These are phyloP conservation scores for Blepharisma undulans DNA, from an alignment of 169 alveolate genomes.

Conservation along the genomic window DNA sequence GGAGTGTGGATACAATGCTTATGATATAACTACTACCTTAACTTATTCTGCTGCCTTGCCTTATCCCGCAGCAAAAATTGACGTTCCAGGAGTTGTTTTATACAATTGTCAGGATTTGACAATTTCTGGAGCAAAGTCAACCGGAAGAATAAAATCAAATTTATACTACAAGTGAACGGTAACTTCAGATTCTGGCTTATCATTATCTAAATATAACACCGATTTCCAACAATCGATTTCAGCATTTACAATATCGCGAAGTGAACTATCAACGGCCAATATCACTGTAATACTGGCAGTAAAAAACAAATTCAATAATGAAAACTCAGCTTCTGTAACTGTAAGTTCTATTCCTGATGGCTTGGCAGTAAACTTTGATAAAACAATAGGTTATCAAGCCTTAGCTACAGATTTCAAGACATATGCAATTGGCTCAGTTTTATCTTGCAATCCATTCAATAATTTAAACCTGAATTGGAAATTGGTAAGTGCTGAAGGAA, in stretches of 20 bases:
- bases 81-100: neutral
- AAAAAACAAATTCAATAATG: neutral
- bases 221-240: neutral
- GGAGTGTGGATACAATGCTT: neutral
- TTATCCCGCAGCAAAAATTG: neutral
- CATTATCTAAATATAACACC: neutral
- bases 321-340: neutral
- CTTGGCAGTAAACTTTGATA: neutral
- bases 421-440: neutral
- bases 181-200: neutral
- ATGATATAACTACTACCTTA: neutral
- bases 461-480: neutral
- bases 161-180: neutral
- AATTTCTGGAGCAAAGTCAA: neutral
- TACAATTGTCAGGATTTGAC: neutral
- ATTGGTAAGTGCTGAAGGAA: neutral
- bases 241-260: neutral
- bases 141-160: neutral
- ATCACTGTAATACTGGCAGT: neutral
- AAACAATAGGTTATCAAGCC: neutral
- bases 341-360: neutral
- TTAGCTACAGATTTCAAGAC: neutral
- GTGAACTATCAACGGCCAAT: neutral
- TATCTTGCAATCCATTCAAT: neutral
- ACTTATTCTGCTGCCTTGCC: neutral